Evolutionary conservation across 805 yeast genomes (phyloP), one percentile per base, ranked within the genome.

Genomic region (Dipodascopsis uninucleata): DNA sequence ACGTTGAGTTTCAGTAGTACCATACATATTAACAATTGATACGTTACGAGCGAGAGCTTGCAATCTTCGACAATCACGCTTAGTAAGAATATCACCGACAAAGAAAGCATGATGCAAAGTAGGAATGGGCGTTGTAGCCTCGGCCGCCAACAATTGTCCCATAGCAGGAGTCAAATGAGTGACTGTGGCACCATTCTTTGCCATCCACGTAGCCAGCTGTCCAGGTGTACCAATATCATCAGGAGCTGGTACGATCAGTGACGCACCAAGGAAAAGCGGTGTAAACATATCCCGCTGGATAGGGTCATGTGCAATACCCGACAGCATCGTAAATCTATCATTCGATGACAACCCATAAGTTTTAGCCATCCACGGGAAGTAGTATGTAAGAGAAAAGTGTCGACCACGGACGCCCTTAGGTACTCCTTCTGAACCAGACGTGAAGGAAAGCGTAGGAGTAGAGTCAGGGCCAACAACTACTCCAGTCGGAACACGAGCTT

Each of bases 151-250:
- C 46, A 93, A 71, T 68, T 93, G 99, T 51, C 99, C 99, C 98
- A 94, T 93, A 4, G 98, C 98, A 3, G 99, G 99, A 1, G 99
- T 93, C 68, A 93, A 76, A 66, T 93, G 99, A 1, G 99, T 93
- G 1, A 93, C 97, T 1, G 96, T 82, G 22, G 97, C 96, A 12
- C 85, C 85, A 58, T 88, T 78, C 45, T 75, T 79, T 26, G 82
- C 78, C 95, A 93, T 89, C 99, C 99, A 93, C 59, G 86, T 93
- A 5, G 99, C 98, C 43, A 93, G 74, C 61, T 84, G 81, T 24
- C 98, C 98, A 4, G 99, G 99, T 2, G 98, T 93, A 37, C 99
- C 98, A 59, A 93, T 93, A 65, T 93, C 99, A 65, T 93, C 97
- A 14, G 88, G 81, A 10, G 97, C 89, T 40, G 99, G 99, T 24